Evolutionary conservation across 2,329 filamentous ascomycete species (phyloP).

Genomic region (Claviceps citrina): DNA sequence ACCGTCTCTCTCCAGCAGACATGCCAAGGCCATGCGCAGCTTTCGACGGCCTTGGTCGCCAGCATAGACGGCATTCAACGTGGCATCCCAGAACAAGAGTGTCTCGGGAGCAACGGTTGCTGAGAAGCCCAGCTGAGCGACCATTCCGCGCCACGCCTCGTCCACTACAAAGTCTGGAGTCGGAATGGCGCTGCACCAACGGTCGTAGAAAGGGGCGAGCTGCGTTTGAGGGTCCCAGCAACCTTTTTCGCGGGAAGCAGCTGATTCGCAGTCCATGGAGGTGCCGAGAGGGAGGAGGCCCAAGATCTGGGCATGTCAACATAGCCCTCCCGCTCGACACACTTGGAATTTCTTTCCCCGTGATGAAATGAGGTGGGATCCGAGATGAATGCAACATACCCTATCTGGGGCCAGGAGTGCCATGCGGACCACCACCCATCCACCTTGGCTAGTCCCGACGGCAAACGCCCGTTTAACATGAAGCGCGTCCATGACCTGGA

Average conservation of each 20-base stretch:
- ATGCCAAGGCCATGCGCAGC: conserved; percentile 29
- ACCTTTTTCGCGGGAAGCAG: conserved; percentile 27
- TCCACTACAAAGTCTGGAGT: conserved; percentile 33
- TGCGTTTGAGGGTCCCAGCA: conserved; percentile 33
- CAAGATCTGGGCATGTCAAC: conserved; percentile 21
- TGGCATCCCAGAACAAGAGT: conserved; percentile 29
- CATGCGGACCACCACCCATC: conserved; percentile 35
- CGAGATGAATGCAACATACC: conserved; percentile 16
- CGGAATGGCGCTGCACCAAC: conserved; percentile 22
- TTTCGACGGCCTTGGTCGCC: conserved; percentile 35
- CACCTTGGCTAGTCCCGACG: conserved; percentile 36
- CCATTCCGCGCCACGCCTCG: conserved; percentile 29
- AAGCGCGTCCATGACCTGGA: conserved; percentile 39
- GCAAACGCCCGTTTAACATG: conserved; percentile 32
- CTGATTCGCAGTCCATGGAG: conserved; percentile 38
- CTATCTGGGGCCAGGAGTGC: conserved; percentile 33
- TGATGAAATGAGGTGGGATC: neutral
- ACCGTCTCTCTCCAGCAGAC: conserved; percentile 31
- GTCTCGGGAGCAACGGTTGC: conserved; percentile 21
- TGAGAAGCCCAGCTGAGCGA: conserved; percentile 31
- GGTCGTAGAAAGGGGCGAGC: conserved; percentile 26
- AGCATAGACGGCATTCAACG: conserved; percentile 29
- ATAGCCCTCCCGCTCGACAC: neutral
- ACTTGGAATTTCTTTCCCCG: neutral
- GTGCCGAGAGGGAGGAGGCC: conserved; percentile 34